Base-by-base conservation (phyloP, 2,329 filamentous ascomycete species). In the Aspergillus sp. region DNA sequence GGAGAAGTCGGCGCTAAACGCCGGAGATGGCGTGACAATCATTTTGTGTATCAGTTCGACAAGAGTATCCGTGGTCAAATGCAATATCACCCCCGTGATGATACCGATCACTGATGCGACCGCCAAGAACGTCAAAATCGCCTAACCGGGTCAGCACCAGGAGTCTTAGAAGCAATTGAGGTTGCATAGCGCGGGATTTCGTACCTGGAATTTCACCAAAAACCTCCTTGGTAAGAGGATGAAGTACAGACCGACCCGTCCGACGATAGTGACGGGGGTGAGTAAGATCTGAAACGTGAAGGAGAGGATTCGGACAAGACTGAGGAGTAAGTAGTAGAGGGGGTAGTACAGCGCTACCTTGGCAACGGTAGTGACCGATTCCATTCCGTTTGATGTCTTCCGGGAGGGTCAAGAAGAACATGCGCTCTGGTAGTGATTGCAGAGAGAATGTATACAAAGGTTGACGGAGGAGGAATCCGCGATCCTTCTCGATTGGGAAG, bases 81-180 rank as follows among this genome's bases (percentile, higher is more conserved):
- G 79, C 41, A 91, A 69, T 16, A 81, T 58, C 47, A 84, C 68
- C 47, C 88, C 89, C 24, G 84, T 75, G 10, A 82, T 47, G 48
- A 85, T 72, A n/a, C 89, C 89, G 48, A 90, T 77, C 16, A 88
- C 69, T 30, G 82, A 79, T 7, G 88, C 89, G 20, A 84, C 79
- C 45, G 84, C 84, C 44, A 91, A 76, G 62, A 79, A 86, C 63
- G 80, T 79, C 49, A 70, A 68, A 17, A 76, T 53, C 45, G 71
- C 72, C 76, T 79, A 51, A 14, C 13, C n/a, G 7, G 19, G 41
- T 30, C 26, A 30, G 26, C 8, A 30, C 10, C 8, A 30, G 26
- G 10, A 3, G 26, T 30, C 26, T 30, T 8, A 7, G 26, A 30
- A 9, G 26, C 26, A 11, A 11, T 30, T 30, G 26, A 30, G 10